Evolutionary conservation across 2,329 filamentous ascomycete species (phyloP), one percentile per base, ranked within the genome.

Genomic region (Fusarium pseudocircinatum): DNA sequence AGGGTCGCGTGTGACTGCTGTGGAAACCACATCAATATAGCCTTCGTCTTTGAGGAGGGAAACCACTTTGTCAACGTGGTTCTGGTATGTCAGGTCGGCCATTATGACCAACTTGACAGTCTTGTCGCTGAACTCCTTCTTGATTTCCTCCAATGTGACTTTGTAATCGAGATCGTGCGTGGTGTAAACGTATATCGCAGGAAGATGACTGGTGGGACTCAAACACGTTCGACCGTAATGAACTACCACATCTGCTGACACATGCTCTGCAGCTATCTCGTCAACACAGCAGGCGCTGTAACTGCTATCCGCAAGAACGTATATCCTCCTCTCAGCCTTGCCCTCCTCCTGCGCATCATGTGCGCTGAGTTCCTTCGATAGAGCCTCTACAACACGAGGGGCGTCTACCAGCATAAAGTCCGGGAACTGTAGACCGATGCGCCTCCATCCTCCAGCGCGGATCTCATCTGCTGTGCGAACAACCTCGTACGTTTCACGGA

Each of bases 231-330:
- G 88, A 7, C 96, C 96, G 77, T 98, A 99, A 81, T 99, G 96
- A 20, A 99, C 92, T 3, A 98, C 93, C 0, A 95, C 94, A 70
- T 98, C 93, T 12, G 96, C 95, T 77, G 94, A 89, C 22, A 94
- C 93, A 81, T 99, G 96, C 81, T 99, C 95, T 6, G 96, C 96
- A 0, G 96, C 96, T 44, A 98, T 92, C 84, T 99, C 96, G 79
- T 99, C 96, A 24, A 98, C 95, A 79, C 96, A 99, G 83, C 96
- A 99, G 1, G 96, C 92, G 67, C 96, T 97, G 82, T 98, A 99
- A 4, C 96, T 98, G 6, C 96, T 98, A 82, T 99, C 96, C 37
- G 93, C 96, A 24, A 99, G 86, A 68, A 99, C 95, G 77, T 93
- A 97, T 59, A 98, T 86, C 70, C 87, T 80, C 62, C 62, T 74